Conservation (phyloP, 2,329 filamentous ascomycete species). For the Beauveria asiatica region DNA sequence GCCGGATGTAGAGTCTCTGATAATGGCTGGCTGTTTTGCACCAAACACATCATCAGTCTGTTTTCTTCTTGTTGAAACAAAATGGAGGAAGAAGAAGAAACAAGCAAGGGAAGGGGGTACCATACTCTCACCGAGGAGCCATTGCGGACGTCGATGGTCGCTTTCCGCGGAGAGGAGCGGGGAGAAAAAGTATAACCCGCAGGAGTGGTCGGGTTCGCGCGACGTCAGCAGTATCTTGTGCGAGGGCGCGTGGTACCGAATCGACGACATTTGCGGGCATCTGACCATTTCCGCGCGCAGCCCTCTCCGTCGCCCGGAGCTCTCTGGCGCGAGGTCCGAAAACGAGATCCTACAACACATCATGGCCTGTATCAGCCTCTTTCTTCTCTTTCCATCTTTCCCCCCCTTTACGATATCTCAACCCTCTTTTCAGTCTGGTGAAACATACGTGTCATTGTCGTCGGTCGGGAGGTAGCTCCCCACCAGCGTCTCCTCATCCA, state of each 20-base stretch:
- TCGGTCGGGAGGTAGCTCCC: slow-evolving; percentile 37
- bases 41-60: not conserved
- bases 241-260: slow-evolving; percentile 37
- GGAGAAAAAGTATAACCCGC: slow-evolving; percentile 30
- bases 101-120: not conserved
- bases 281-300: slow-evolving; percentile 28
- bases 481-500: slow-evolving; percentile 27
- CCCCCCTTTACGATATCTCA: not conserved
- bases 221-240: slow-evolving; percentile 36
- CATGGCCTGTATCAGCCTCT: not conserved
- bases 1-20: slow-evolving; percentile 23
- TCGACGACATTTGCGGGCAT: slow-evolving; percentile 34
- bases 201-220: slow-evolving; percentile 22
- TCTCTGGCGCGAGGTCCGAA: slow-evolving; percentile 13
- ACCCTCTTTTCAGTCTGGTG: not conserved
- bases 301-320: slow-evolving; percentile 14
- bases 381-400: not conserved
- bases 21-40: slow-evolving; percentile 22
- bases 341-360: slow-evolving; percentile 8
- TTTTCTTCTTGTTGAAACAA: not conserved
- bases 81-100: not conserved
- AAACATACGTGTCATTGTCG: slow-evolving; percentile 30
- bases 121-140: slow-evolving; percentile 31
- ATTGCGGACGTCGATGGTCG: slow-evolving; percentile 23
- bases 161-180: slow-evolving; percentile 23